Percentiles rank a stretch among this genome's conserved stretches.
These are phyloP conservation scores for Gnaphalium uliginosum DNA, from an alignment of 129 eudicot genomes.

Conservation along the genomic window DNA sequence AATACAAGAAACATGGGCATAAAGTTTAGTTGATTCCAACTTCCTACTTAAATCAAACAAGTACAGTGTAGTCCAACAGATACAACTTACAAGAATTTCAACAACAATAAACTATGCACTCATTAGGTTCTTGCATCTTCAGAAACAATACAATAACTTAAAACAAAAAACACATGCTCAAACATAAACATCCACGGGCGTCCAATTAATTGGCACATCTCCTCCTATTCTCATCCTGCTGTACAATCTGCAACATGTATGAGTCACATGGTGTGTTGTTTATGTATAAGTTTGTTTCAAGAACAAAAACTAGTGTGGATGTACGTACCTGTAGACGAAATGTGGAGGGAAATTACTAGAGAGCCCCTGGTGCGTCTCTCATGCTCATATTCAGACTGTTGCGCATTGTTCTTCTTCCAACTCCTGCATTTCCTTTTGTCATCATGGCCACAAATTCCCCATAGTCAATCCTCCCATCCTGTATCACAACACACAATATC, in stretches of 20 bases:
- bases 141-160: slow-evolving; percentile 36
- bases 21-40: slow-evolving; percentile 10
- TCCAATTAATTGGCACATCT: slow-evolving; percentile 26
- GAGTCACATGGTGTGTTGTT: not conserved
- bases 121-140: slow-evolving; percentile 37
- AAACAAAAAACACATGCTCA: slow-evolving; percentile 22
- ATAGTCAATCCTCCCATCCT: slow-evolving; percentile 82
- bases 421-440: slow-evolving; percentile 89
- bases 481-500: slow-evolving; percentile 4
- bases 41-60: slow-evolving; percentile 27
- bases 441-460: slow-evolving; percentile 98
- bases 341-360: slow-evolving; percentile 28
- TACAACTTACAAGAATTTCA: slow-evolving; percentile 35
- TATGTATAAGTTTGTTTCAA: not conserved
- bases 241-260: slow-evolving; percentile 44
- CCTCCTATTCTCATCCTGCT: slow-evolving; percentile 40
- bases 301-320: not conserved
- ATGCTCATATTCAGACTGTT: slow-evolving; percentile 88
- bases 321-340: slow-evolving; percentile 29
- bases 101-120: slow-evolving; percentile 40
- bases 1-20: slow-evolving; percentile 6
- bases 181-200: slow-evolving; percentile 25
- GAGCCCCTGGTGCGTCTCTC: slow-evolving; percentile 70
- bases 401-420: slow-evolving; percentile 97
- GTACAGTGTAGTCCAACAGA: slow-evolving; percentile 18